Evolutionary conservation across 495 filamentous ascomycete genomes (phyloP).

Genomic region (Ascodesmis nigricans): DNA sequence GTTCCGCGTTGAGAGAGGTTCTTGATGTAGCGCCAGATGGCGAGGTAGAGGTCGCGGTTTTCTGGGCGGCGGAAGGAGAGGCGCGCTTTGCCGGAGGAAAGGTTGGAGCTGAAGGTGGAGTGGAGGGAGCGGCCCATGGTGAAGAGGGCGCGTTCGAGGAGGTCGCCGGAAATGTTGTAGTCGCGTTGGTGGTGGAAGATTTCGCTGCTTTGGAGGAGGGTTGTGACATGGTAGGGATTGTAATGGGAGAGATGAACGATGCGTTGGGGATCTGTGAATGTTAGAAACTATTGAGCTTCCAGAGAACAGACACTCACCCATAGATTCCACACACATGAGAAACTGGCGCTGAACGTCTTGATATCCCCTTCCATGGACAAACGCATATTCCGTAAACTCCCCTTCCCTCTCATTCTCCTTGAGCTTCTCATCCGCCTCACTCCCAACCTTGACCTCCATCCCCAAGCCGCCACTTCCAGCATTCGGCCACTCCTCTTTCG

Average conservation of each 20-base stretch:
- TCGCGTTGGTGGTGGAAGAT: conserved; percentile 79
- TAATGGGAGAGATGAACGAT: conserved; percentile 41
- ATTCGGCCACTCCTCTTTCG: conserved; percentile 78
- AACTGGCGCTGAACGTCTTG: conserved; percentile 55
- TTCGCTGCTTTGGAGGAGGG: conserved; percentile 77
- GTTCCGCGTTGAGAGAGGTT: conserved; percentile 78
- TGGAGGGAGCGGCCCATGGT: conserved; percentile 71
- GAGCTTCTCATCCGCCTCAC: background rate
- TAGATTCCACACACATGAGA: conserved; percentile 40
- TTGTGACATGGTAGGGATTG: conserved; percentile 81
- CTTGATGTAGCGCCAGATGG: conserved; percentile 66
- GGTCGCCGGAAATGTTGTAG: conserved; percentile 59
- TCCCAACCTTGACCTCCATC: conserved; percentile 42
- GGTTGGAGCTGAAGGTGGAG: conserved; percentile 48
- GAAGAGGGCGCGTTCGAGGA: conserved; percentile 81
- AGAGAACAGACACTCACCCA: conserved; percentile 22
- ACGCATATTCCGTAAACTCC: conserved; percentile 37
- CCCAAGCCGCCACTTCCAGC: conserved; percentile 58
- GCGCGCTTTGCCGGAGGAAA: conserved; percentile 58
- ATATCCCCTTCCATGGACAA: conserved; percentile 57
- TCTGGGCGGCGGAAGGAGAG: conserved; percentile 58
- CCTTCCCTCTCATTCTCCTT: conserved; percentile 21
- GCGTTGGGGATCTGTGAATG: conserved; percentile 21
- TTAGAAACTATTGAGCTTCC: conserved; percentile 7
- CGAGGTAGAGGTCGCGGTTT: conserved; percentile 83